Evolutionary conservation across 352 stramenopile genomes (phyloP).

Genomic region (Blastocystis sp.): DNA sequence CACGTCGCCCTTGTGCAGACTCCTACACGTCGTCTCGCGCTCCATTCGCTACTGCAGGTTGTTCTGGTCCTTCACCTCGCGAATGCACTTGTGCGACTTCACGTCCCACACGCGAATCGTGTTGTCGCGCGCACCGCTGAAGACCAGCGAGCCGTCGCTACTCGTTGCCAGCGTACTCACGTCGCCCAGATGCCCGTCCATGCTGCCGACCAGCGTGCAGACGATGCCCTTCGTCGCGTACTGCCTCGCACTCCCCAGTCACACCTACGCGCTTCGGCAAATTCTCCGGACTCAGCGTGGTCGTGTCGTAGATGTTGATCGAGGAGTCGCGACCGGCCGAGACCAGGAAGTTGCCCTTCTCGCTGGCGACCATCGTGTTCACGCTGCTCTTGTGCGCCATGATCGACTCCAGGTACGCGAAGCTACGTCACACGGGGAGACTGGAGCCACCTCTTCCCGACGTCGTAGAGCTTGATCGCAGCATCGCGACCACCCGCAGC

Average conservation of each 20-base stretch:
- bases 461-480: conserved; percentile 30
- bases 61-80: conserved; percentile 51
- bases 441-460: not conserved
- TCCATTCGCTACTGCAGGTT: not conserved
- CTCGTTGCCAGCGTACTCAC: not conserved
- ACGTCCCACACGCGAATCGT: conserved; percentile 46
- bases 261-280: not conserved
- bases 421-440: not conserved
- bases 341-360: not conserved
- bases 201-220: not conserved
- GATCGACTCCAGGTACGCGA: conserved; percentile 2
- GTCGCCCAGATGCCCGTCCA: conserved; percentile 55
- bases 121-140: conserved; percentile 50
- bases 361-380: conserved; percentile 4
- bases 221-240: conserved; percentile 33
- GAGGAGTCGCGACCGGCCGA: conserved; percentile 24
- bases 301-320: conserved; percentile 23
- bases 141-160: not conserved
- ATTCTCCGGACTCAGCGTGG: conserved; percentile 20
- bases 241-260: not conserved
- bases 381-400: conserved; percentile 34
- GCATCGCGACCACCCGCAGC: conserved; percentile 21
- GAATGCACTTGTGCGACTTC: conserved; percentile 23
- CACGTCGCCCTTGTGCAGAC: conserved; percentile 26
- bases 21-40: not conserved